Evolutionary conservation across 2,329 filamentous ascomycete genomes (phyloP), one percentile per base, ranked within the genome.

Genomic region (Verticillium klebahnii): DNA sequence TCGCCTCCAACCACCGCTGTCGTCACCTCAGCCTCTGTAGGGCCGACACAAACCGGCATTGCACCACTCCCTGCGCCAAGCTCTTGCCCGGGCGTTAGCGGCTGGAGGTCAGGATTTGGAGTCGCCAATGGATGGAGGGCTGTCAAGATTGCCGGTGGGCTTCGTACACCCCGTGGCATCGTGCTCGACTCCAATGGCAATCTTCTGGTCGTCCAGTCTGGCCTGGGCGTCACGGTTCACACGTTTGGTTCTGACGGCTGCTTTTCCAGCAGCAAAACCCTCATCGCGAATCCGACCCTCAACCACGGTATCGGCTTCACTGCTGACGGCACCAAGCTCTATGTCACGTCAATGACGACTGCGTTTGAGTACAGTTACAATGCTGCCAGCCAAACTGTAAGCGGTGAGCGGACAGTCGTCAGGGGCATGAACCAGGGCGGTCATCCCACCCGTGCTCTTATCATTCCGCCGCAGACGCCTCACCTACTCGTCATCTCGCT

Each of bases 321-420:
- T 0, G 75, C 75, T 2, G 76, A 77, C 59, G 72, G 76, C 59
- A 73, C 64, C 64, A 76, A 72, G 11, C 62, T 79, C 32, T 77
- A 77, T 60, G 76, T 76, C 39, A 75, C 72, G 60, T 73, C 73
- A 45, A 73, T 76, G 67, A 73, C 72, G 17, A 71, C 73, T 1
- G 82, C 82, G 8, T 88, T 79, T 70, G 76, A 80, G 29, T 89
- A 85, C 82, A 72, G 74, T 39, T 90, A 89, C 68, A 78, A 88
- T 69, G 70, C 81, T 9, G 70, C 71, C 6, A 74, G 78, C 6
- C 75, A 77, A 60, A 80, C 80, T 14, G 79, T 80, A 55, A 75
- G 75, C 56, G 74, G 74, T 61, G 77, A 80, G 62, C 74, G 74
- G 67, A 74, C 75, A 5, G 70, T 77, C 19, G 69, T 79, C 23